Percentiles rank a stretch among this genome's conserved stretches.
Evolutionary conservation across 1,284 basidiomycete species (phyloP).

Genomic region (Moniliophthora roreri): DNA sequence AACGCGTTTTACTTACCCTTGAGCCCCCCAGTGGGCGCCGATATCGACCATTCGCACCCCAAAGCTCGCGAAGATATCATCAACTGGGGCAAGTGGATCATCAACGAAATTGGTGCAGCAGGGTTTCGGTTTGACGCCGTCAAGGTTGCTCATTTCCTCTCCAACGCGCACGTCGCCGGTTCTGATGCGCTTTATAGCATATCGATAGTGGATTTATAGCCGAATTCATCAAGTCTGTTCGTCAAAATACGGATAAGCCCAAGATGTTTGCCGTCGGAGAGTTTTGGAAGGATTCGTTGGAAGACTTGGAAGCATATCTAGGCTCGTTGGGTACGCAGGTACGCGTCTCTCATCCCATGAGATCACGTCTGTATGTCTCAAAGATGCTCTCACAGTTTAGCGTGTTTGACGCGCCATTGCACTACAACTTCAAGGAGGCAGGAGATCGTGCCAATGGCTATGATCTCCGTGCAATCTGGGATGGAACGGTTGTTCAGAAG

Average conservation of each 20-base stretch:
- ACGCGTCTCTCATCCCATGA: background rate
- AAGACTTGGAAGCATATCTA: conserved; percentile 41
- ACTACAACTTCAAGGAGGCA: conserved; percentile 56
- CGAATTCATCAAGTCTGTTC: conserved; percentile 51
- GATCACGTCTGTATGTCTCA: background rate
- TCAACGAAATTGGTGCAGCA: conserved; percentile 47
- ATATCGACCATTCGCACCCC: conserved; percentile 50
- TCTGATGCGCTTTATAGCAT: conserved; percentile 24
- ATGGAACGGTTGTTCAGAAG: conserved; percentile 50
- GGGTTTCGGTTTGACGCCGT: conserved; percentile 53
- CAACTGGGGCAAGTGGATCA: conserved; percentile 54
- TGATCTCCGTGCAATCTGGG: conserved; percentile 53
- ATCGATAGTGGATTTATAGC: conserved; percentile 43
- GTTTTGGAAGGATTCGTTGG: conserved; percentile 47
- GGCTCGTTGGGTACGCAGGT: conserved; percentile 30
- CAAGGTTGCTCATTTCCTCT: conserved; percentile 23
- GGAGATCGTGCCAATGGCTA: conserved; percentile 43
- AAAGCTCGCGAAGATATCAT: conserved; percentile 40
- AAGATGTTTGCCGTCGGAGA: conserved; percentile 49
- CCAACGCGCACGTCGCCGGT: background rate
- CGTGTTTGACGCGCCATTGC: conserved; percentile 54
- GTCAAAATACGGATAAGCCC: conserved; percentile 38
- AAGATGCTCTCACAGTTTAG: conserved; percentile 35
- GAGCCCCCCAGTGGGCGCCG: conserved; percentile 26
- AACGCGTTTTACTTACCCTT: background rate